Evolutionary conservation across 768 basidiomycete species (phyloP), one percentile per base, ranked within the genome.

Genomic region (Roridomyces roridus): DNA sequence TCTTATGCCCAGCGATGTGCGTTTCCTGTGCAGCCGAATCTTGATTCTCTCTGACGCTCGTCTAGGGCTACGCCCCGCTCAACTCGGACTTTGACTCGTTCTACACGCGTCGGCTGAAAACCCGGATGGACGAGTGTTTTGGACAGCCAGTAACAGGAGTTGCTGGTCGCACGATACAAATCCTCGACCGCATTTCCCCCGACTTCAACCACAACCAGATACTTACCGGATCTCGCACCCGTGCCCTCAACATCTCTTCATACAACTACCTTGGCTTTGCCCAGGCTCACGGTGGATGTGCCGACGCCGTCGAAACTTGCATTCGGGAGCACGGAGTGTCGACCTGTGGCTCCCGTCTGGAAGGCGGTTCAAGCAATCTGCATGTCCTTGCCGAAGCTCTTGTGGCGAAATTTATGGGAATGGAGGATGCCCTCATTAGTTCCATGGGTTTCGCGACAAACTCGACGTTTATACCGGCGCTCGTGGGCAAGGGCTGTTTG

Each of bases 201-300:
- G 89, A 97, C 74, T 87, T 89, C 77, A 92, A 95, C 74, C 80
- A 84, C 68, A 88, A 87, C 11, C 88, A 92, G 56, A 73, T 86
- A 41, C 78, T 89, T 62, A 91, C 92, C 2, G 96, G 95, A 54
- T 83, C 79, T 0, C 83, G 81, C 28, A 95, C 93, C 0, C 92
- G 96, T 47, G 91, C 90, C 0, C 88, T 99, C 65, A 99, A 99
- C 72, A 91, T 98, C 60, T 96, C 96, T 0, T 97, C 94, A 4
- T 99, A 99, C 79, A 99, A 98, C 76, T 99, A 98, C 70, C 93
- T 99, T 65, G 97, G 97, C 6, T 99, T 99, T 69, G 96, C 97
- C 0, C 94, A 97, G 70, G 91, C 89, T 15, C 82, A 84, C 3
- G 97, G 97, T 17, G 91, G 92, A 6, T 97, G 94, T 69, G 93